Percentiles rank a stretch among this genome's conserved stretches.
phyloP scores from a whole-genome alignment of 371 early-diverging fungal genomes.

The Phascolomyces articulosus region DNA sequence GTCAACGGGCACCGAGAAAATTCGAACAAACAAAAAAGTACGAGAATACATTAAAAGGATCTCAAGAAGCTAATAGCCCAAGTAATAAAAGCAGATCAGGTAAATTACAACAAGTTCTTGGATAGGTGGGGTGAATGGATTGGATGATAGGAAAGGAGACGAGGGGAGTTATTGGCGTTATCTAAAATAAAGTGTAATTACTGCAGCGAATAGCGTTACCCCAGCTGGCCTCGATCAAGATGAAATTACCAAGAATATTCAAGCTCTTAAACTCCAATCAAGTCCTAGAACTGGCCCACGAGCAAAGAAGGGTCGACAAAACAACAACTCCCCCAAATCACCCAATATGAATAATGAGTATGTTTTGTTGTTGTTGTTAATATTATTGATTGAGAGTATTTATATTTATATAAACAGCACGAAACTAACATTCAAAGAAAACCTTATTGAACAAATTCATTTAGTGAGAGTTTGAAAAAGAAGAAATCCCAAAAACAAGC shows the following conservation, averaged over 20 bases:
- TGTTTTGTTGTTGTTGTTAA: not conserved
- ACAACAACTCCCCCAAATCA: constrained; percentile 42
- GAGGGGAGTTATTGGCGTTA: not conserved
- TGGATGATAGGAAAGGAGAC: no score
- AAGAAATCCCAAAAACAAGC: constrained; percentile 58
- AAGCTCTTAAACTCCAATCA: constrained; percentile 43
- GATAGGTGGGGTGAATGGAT: not conserved
- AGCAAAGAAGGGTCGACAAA: constrained; percentile 27
- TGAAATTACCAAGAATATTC: constrained; percentile 66
- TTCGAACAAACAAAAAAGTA: constrained; percentile 88
- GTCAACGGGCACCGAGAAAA: constrained; percentile 67
- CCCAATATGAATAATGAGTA: constrained; percentile 37
- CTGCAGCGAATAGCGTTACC: not conserved
- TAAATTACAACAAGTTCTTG: constrained; percentile 24
- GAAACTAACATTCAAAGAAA: not conserved
- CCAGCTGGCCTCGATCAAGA: constrained; percentile 53
- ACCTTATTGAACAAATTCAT: not conserved
- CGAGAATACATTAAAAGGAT: constrained; percentile 67
- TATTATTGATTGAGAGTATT: no score
- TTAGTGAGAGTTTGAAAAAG: constrained; percentile 30
- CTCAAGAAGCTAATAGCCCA: not conserved
- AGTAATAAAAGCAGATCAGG: constrained; percentile 63
- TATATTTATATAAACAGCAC: no score
- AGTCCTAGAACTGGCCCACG: constrained; percentile 40
- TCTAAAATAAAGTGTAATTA: not conserved